Base-by-base conservation (phyloP, 129 eudicot species). In the Flaveria linearis region DNA sequence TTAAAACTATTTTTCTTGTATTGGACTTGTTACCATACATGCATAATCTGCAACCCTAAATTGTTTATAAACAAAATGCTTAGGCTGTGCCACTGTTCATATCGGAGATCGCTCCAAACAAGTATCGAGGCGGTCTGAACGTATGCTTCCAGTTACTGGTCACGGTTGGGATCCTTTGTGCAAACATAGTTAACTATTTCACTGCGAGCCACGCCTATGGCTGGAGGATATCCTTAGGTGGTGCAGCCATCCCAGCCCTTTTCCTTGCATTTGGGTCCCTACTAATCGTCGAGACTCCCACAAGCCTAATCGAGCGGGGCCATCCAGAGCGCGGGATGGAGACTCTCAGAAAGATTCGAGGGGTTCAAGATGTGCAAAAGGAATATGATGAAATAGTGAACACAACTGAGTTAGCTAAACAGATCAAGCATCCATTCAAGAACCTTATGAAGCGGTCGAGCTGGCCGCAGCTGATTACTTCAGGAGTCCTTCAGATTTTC, bases 51-150 rank as follows among this genome's bases (percentile, higher is more conserved):
- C 12, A 7, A 13, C 45, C 42, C 45, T 63, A 14, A 63, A 30
- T 63, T 30, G 46, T 16, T 26, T 10, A 0, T 30, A 0, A 28
- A 62, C 68, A 14, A 30, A 30, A 7, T 0, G 9, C 68, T 82
- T 81, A 87, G 94, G 90, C 94, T 20, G 90, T 87, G 15, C 96
- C 96, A 22, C 53, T 89, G 22, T 89, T 87, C 83, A 85, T 89
- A 69, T 89, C 96, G 2, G 96, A 89, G 82, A 87, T 89, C 16
- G 91, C 96, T 0, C 96, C 96, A 5, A 78, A 84, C 13, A 87
- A 62, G 70, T 85, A 81, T 52, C 61, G 95, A 25, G 96, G 96
- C 16, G 86, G 82, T 14, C 82, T 89, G 0, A 89, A 87, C 71
- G 79, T 87, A 20, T 81, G 86, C 73, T 89, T 89, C 70, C 91